Conservation (phyloP, 495 filamentous ascomycete species). For the Aspergillus ostianus region DNA sequence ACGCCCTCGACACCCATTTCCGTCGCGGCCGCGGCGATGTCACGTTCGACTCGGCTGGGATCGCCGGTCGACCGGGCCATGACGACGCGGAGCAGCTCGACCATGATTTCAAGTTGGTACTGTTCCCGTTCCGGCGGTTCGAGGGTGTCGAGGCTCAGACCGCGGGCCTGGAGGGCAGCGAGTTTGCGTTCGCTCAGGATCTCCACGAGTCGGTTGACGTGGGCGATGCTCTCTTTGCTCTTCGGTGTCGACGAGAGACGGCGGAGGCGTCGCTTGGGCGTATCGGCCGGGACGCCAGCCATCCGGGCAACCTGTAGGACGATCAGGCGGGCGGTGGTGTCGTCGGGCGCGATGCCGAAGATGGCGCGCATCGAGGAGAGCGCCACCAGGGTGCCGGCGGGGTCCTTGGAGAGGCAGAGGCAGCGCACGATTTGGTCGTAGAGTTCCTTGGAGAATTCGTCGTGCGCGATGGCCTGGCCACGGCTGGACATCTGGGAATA, state of each 20-base stretch:
- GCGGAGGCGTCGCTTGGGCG: conserved; percentile 42
- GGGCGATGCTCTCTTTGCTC: conserved; percentile 45
- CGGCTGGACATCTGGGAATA: conserved; percentile 33
- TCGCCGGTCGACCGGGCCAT: conserved; percentile 42
- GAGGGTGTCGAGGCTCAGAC: conserved; percentile 36
- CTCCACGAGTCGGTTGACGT: conserved; percentile 37
- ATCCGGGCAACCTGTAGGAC: conserved; percentile 50
- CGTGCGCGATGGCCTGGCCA: conserved; percentile 20
- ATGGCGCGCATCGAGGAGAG: conserved; percentile 51
- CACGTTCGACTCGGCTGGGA: conserved; percentile 36
- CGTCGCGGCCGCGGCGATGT: conserved; percentile 44
- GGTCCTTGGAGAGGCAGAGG: conserved; percentile 53
- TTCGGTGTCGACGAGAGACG: conserved; percentile 42
- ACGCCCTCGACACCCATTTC: conserved; percentile 54
- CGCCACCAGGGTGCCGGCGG: conserved; percentile 61
- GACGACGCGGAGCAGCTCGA: conserved; percentile 49
- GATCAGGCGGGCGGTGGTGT: conserved; percentile 49
- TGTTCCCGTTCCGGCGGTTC: conserved; percentile 41
- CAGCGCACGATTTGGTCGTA: conserved; percentile 57
- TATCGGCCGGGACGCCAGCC: conserved; percentile 38
- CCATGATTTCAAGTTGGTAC: conserved; percentile 51
- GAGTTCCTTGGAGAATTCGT: conserved; percentile 49
- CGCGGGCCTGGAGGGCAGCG: conserved; percentile 33
- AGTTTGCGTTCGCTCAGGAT: conserved; percentile 39
- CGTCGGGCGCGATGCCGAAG: conserved; percentile 55